A percentile compares a stretch with the other conserved stretches of the same genome.
Conservation (phyloP, 169 alveolate genomes). For the Cryptosporidium ryanae region DNA sequence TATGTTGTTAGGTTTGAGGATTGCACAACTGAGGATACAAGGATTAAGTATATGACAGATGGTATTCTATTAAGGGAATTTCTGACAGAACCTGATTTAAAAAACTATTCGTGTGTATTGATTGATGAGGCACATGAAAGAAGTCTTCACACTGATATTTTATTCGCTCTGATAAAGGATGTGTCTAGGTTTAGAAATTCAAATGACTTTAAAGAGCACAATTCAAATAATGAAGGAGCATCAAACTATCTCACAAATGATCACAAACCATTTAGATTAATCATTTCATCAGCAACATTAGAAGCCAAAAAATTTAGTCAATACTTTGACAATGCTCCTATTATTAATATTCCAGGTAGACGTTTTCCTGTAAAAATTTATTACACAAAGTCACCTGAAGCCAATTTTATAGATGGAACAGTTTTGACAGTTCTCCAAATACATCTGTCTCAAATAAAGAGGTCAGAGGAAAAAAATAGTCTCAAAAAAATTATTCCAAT, state of each 20-base stretch:
- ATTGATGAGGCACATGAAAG: conserved; percentile 99
- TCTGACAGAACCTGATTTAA: conserved; percentile 94
- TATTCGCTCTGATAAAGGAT: conserved; percentile 97
- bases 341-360: conserved; percentile 95
- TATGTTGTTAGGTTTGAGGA: conserved; percentile 97
- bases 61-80: conserved; percentile 99
- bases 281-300: conserved; percentile 96
- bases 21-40: conserved; percentile 94
- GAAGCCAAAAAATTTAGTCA: conserved; percentile 98
- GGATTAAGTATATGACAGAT: conserved; percentile 99
- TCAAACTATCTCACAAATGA: background rate
- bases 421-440: conserved; percentile 97
- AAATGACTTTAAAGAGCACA: background rate
- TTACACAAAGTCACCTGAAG: conserved; percentile 99
- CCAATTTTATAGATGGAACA: conserved; percentile 98
- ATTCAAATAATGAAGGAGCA: background rate
- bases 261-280: conserved; percentile 88
- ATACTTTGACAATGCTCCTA: conserved; percentile 96
- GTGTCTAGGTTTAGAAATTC: conserved; percentile 79
- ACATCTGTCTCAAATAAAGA: conserved; percentile 94
- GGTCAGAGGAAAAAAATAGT: conserved; percentile 1
- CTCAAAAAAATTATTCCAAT: conserved; percentile 48
- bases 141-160: conserved; percentile 98
- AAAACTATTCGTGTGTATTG: conserved; percentile 93
- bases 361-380: conserved; percentile 97